phyloP scores from a whole-genome alignment of 805 yeast genomes.

The Metschnikowia peoriensis region DNA sequence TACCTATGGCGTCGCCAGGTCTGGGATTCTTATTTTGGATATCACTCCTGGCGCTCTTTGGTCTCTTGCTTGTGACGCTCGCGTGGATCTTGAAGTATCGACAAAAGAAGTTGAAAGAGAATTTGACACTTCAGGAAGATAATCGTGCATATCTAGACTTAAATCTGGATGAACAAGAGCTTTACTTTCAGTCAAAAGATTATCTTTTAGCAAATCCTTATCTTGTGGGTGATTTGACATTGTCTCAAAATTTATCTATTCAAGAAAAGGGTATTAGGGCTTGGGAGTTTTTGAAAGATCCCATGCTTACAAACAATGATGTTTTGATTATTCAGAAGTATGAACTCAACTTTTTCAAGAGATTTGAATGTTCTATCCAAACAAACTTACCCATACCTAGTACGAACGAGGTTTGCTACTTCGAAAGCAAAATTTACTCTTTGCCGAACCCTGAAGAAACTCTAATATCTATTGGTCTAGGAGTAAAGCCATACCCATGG shows the following conservation, averaged over 20 bases:
- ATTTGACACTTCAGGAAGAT: conserved; percentile 13
- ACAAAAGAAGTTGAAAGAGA: conserved; percentile 4
- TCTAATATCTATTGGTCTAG: conserved; percentile 69
- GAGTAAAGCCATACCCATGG: conserved; percentile 88
- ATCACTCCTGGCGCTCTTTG: conserved; percentile 1
- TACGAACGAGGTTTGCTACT: conserved; percentile 82
- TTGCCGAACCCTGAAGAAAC: conserved; percentile 56
- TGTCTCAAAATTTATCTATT: conserved; percentile 62
- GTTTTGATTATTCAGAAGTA: conserved; percentile 62
- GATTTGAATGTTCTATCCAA: conserved; percentile 64
- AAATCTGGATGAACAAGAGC: conserved; percentile 65
- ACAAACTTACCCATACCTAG: conserved; percentile 85
- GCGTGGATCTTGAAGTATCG: conserved; percentile 4
- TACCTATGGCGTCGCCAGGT: neutral
- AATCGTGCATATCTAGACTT: conserved; percentile 38
- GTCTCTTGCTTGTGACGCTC: conserved; percentile 2
- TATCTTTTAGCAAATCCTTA: conserved; percentile 34
- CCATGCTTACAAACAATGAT: conserved; percentile 53
- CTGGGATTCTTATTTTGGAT: neutral
- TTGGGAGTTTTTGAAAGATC: conserved; percentile 75
- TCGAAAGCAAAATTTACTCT: conserved; percentile 81
- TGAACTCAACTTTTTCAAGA: conserved; percentile 57
- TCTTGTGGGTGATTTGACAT: conserved; percentile 41
- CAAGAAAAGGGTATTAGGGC: conserved; percentile 89
- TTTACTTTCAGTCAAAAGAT: conserved; percentile 65